Base-by-base conservation (phyloP, 108 stramenopile species). In the Stephanodiscus triporus region DNA sequence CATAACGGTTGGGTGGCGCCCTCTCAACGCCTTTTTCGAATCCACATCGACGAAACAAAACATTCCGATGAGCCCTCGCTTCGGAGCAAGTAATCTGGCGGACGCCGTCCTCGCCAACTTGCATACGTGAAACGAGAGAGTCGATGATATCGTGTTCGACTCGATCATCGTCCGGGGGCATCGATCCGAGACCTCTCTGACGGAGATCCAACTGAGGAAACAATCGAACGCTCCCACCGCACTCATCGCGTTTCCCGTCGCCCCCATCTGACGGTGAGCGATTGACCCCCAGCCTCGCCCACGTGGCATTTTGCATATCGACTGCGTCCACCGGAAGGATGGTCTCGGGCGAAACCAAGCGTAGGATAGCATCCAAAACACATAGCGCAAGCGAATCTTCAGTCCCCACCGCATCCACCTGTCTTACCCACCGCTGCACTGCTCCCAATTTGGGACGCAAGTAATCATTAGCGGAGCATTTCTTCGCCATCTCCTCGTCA, bases 321-420 rank as follows among this genome's bases (percentile, higher is more conserved):
- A 51, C 43, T 26, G 51, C 51, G 26, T 53, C 32, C 55, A 68
- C 66, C 1, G 57, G 30, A 32, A 75, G 10, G 2, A 58, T 50
- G 4, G 58, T 14, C 50, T 68, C 67, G 9, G 67, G 58, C 22
- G 66, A 66, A 19, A 68, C 74, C 16, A 75, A 48, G 34, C 77
- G 71, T 36, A 78, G 77, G 32, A 78, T 73, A 19, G 50, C 72
- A 65, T 78, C 72, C 10, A 72, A 36, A 8, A 73, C 65, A 14
- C 59, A 71, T 20, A 75, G 36, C 38, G 72, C 72, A 19, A 73
- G 7, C 36, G 68, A 48, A 37, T 78, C 63, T 6, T 42, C 22
- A 17, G 72, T 73, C 37, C 65, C 72, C 29, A 65, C 77, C 22
- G 71, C 77, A 73, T 73, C 77, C n/a, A 72, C 16, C 56, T 73